These are phyloP conservation scores for Neopestalotiopsis sp. DNA, from an alignment of 2,329 filamentous ascomycete genomes.

Conservation along the genomic window DNA sequence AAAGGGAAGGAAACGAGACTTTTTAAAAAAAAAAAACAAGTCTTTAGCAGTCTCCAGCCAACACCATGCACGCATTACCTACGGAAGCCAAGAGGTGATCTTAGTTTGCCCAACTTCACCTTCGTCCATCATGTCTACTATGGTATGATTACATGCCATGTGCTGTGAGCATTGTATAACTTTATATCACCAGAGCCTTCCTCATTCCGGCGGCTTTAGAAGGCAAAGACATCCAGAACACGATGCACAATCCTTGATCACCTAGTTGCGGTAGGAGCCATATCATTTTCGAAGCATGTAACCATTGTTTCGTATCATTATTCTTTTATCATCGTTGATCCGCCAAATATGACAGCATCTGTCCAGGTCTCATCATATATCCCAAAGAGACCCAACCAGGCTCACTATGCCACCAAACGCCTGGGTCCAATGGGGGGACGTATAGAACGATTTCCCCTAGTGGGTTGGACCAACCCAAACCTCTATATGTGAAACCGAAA, in stretches of 20 bases:
- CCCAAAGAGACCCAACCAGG: not conserved
- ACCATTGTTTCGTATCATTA: constrained; percentile 1
- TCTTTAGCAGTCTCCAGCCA: no score
- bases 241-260: not conserved
- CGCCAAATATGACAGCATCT: not conserved
- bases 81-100: no score
- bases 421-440: not conserved
- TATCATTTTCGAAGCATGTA: not conserved
- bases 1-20: no score
- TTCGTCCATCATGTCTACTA: no score
- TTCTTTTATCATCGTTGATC: not conserved
- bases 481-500: not conserved
- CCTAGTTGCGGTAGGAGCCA: not conserved
- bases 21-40: no score
- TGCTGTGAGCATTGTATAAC: not conserved
- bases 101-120: no score
- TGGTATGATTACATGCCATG: not conserved
- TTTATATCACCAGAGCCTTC: not conserved
- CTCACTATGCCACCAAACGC: not conserved
- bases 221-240: not conserved
- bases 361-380: not conserved
- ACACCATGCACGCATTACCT: no score
- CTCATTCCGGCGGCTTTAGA: not conserved
- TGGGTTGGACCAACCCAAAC: not conserved
- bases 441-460: not conserved